These are phyloP conservation scores for Cystobasidium slooffiae DNA, from an alignment of 1,284 basidiomycete species.

Conservation along the genomic window DNA sequence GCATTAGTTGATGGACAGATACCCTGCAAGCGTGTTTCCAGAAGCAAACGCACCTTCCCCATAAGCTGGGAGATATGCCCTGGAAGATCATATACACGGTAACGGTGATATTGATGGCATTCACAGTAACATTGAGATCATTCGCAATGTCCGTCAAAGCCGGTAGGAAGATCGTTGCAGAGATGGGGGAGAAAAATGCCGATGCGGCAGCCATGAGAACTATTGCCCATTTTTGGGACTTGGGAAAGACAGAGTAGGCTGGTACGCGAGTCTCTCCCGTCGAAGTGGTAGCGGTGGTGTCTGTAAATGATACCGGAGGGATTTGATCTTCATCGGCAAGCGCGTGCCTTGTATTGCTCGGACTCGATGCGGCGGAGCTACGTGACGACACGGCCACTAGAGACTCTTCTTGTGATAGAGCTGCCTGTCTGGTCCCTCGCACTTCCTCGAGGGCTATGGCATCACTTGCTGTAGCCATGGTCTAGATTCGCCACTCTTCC, in stretches of 20 bases:
- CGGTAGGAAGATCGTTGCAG: conserved; percentile 76
- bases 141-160: conserved; percentile 70
- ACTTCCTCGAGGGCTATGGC: conserved; percentile 1
- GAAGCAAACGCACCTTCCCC: conserved; percentile 30
- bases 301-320: background rate
- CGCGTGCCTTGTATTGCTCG: too few relatives aligned
- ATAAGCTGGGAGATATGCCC: conserved; percentile 49
- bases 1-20: background rate
- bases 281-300: background rate
- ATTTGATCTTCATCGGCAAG: background rate
- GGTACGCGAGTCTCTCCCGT: background rate
- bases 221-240: conserved; percentile 69
- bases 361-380: too few relatives aligned
- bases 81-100: conserved; percentile 64
- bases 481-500: too few relatives aligned
- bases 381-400: too few relatives aligned
- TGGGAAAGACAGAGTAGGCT: conserved; percentile 60
- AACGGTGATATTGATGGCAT: conserved; percentile 71
- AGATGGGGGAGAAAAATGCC: conserved; percentile 58
- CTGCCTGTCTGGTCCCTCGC: background rate
- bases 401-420: background rate
- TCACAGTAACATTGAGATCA: conserved; percentile 68
- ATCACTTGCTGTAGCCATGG: background rate
- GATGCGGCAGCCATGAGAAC: conserved; percentile 60
- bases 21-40: background rate